Conservation (phyloP, 768 basidiomycete species). For the Leccinum arenicola region DNA sequence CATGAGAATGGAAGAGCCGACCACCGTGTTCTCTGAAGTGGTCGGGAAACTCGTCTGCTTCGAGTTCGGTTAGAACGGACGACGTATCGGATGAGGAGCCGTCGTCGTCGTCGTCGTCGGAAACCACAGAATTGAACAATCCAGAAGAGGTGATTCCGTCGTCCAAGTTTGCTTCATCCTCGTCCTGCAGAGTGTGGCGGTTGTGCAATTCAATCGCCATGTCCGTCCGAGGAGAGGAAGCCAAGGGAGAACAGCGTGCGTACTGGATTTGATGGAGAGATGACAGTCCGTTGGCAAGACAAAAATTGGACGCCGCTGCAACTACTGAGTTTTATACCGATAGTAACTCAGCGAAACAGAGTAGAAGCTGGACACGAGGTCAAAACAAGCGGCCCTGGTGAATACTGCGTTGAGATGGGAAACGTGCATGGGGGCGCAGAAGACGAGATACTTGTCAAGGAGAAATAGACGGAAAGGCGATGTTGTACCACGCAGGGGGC, state of each 20-base stretch:
- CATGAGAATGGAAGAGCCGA: constrained; percentile 68
- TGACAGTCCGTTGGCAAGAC: constrained; percentile 37
- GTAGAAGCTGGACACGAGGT: constrained; percentile 38
- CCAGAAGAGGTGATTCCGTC: constrained; percentile 12
- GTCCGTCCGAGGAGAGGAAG: constrained; percentile 7
- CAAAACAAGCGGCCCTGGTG: constrained; percentile 33
- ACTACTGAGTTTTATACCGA: constrained; percentile 38
- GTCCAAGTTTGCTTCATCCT: constrained; percentile 13
- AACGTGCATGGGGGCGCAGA: constrained; percentile 14
- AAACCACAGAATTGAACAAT: constrained; percentile 7
- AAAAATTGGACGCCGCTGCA: constrained; percentile 37
- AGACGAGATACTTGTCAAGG: constrained; percentile 17
- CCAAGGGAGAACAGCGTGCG: constrained; percentile 12
- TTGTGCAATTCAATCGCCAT: constrained; percentile 31
- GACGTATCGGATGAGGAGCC: constrained; percentile 41
- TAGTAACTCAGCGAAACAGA: constrained; percentile 40
- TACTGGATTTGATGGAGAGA: constrained; percentile 25
- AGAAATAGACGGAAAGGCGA: constrained; percentile 10
- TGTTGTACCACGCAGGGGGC: constrained; percentile 6
- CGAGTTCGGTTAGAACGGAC: constrained; percentile 45
- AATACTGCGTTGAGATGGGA: constrained; percentile 24
- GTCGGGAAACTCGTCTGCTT: constrained; percentile 50
- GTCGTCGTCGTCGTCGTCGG: constrained; percentile 35
- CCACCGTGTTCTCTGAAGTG: constrained; percentile 59
- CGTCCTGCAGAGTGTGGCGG: constrained; percentile 23